Evolutionary conservation across 2,329 filamentous ascomycete species (phyloP).

Genomic region (Phaeosphaeria sp.): DNA sequence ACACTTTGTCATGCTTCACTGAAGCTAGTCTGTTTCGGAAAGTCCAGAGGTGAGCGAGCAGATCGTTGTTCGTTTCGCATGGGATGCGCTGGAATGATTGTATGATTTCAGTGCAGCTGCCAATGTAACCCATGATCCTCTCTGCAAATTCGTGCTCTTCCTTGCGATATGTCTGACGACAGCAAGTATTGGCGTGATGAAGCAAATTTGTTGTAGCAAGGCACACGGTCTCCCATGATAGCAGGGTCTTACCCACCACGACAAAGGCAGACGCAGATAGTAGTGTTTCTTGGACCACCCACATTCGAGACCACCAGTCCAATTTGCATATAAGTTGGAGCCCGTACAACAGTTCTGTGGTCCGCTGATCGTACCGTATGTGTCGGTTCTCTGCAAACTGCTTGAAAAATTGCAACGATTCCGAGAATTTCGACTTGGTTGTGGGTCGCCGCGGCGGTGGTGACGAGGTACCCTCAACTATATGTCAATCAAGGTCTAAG

Average conservation of each 20-base stretch:
- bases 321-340: not conserved
- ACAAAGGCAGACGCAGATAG: not conserved
- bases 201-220: not conserved
- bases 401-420: too few relatives aligned
- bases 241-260: not conserved
- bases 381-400: too few relatives aligned
- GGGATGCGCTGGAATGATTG: not conserved
- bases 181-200: not conserved
- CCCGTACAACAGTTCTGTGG: too few relatives aligned
- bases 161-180: not conserved
- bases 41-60: constrained; percentile 1
- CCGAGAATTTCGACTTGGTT: too few relatives aligned
- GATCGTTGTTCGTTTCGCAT: not conserved
- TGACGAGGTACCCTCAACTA: too few relatives aligned
- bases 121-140: too few relatives aligned
- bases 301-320: not conserved
- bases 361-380: too few relatives aligned
- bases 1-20: not conserved
- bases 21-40: not conserved
- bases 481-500: too few relatives aligned
- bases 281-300: not conserved
- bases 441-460: too few relatives aligned
- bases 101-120: too few relatives aligned
- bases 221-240: not conserved
- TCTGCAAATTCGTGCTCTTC: too few relatives aligned